These are phyloP conservation scores for Neurospora terricola DNA, from an alignment of 495 filamentous ascomycete species.

Conservation along the genomic window DNA sequence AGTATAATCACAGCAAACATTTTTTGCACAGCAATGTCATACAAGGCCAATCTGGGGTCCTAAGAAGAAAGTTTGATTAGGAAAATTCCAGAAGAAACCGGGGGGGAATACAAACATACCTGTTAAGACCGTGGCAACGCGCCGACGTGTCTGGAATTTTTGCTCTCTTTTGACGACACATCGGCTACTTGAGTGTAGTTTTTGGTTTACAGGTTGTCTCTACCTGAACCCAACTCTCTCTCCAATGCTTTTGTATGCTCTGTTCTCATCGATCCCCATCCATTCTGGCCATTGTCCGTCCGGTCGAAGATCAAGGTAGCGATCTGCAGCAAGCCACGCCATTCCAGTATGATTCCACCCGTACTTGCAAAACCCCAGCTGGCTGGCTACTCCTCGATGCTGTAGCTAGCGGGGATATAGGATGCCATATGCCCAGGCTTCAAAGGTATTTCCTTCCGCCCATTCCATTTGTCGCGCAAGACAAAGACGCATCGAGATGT, in stretches of 20 bases:
- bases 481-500: neutral
- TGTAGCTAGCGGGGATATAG: neutral
- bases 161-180: constrained; percentile 5
- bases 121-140: constrained; percentile 3
- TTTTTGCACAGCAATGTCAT: neutral
- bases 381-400: neutral
- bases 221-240: neutral
- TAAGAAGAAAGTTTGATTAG: neutral
- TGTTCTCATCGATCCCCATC: neutral
- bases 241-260: neutral
- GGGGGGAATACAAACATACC: neutral
- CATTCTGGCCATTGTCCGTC: neutral
- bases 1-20: neutral
- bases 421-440: constrained; percentile 16
- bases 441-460: neutral
- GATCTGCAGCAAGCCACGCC: neutral
- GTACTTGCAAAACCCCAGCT: neutral
- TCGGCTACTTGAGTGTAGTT: constrained; percentile 7
- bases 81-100: neutral
- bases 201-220: neutral
- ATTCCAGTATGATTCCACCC: neutral
- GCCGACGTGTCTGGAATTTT: constrained; percentile 12
- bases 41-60: neutral
- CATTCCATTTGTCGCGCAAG: neutral
- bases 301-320: neutral